Evolutionary conservation across 2,329 filamentous ascomycete species (phyloP).

Genomic region (Alternaria triticina): DNA sequence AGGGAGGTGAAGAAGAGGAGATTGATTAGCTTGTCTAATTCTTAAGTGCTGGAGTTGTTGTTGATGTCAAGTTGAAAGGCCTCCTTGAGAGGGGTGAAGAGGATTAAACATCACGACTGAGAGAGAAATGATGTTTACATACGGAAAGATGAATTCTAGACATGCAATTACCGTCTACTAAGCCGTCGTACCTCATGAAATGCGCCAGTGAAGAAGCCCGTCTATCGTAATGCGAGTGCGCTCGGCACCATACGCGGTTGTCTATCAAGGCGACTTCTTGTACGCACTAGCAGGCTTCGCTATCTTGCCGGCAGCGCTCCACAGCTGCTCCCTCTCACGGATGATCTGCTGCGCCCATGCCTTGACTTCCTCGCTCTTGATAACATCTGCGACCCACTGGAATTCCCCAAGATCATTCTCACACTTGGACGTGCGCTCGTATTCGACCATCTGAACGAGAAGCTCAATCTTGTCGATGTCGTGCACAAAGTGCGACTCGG

Average conservation of each 20-base stretch:
- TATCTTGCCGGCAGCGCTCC: conserved; percentile 58
- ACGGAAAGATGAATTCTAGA: neutral
- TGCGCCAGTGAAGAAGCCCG: neutral
- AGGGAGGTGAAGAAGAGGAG: conserved; percentile 21
- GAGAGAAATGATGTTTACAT: neutral
- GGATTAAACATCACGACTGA: neutral
- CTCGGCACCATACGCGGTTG: neutral
- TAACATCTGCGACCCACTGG: conserved; percentile 74
- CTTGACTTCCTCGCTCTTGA: conserved; percentile 78
- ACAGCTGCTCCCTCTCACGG: conserved; percentile 75
- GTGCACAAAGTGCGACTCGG: conserved; percentile 89
- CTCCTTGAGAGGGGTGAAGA: neutral
- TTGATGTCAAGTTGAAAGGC: neutral
- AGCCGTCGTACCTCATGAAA: neutral
- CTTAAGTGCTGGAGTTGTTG: conserved; percentile 1
- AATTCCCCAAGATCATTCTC: conserved; percentile 85
- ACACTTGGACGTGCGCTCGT: conserved; percentile 75
- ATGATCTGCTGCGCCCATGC: conserved; percentile 80
- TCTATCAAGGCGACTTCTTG: neutral
- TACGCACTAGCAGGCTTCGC: conserved; percentile 18
- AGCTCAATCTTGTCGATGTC: conserved; percentile 98
- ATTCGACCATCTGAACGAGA: conserved; percentile 93
- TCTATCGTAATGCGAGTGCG: neutral
- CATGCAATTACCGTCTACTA: neutral
- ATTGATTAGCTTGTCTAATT: conserved; percentile 23